phyloP scores from a whole-genome alignment of 2,329 filamentous ascomycete species.

The Curvularia hawaiiensis region DNA sequence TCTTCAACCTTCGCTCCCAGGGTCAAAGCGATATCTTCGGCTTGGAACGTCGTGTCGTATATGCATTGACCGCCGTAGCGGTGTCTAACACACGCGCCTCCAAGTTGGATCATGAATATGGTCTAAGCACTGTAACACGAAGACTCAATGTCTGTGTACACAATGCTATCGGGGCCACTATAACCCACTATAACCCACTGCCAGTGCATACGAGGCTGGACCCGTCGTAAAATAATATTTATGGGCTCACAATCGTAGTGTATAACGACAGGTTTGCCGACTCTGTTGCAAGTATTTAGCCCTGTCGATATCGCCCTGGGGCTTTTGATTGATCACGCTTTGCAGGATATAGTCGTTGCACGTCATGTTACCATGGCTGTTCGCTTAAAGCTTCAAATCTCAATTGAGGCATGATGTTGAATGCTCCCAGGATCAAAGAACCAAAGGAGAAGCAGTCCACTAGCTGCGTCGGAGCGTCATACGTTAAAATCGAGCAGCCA shows the following conservation, averaged over 20 bases:
- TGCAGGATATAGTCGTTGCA: not conserved
- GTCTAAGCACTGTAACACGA: not conserved
- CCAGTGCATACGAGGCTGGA: constrained; percentile 1
- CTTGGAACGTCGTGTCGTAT: not conserved
- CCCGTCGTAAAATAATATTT: not conserved
- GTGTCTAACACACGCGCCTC: not conserved
- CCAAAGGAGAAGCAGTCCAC: not conserved
- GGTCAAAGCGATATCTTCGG: not conserved
- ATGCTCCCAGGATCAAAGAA: not conserved
- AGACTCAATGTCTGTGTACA: not conserved
- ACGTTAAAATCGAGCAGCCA: not conserved
- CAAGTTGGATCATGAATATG: not conserved
- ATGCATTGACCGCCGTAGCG: not conserved
- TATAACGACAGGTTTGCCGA: not conserved
- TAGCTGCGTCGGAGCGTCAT: not conserved
- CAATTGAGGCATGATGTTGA: not conserved
- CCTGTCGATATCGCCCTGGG: too few relatives aligned
- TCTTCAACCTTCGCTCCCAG: not conserved
- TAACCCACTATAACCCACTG: not conserved
- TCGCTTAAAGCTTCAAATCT: not conserved
- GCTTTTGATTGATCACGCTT: not conserved
- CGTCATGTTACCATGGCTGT: not conserved
- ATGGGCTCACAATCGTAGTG: not conserved
- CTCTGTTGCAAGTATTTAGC: not conserved
- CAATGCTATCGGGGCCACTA: not conserved